Base-by-base conservation (phyloP, 495 filamentous ascomycete species). In the Cercophora newfieldiana region DNA sequence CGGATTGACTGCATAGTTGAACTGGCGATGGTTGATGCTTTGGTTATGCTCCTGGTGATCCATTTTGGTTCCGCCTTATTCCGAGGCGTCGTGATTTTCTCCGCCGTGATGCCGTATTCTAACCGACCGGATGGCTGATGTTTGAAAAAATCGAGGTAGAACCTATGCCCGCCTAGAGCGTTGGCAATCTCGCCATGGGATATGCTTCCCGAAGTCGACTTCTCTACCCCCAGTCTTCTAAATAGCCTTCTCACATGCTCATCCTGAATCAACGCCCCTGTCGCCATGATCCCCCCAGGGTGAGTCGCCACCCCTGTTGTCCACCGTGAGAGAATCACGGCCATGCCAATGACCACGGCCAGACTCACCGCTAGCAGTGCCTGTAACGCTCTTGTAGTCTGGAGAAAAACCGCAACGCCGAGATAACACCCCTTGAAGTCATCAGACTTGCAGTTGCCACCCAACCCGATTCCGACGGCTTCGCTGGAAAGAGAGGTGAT, bases 391-490 rank as follows among this genome's bases (percentile, higher is more conserved):
- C 37, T 44, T 14, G 37, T 16, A 8, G 37, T 8, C 10, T 8
- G 37, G 12, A 44, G 37, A 24, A 61, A 61, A 14, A 61, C 33
- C 6, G 33, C 59, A 0, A 61, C 37, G 3, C 59, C 59, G 33
- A 61, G 49, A 16, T 50, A 29, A 18, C 59, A 61, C 5, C 59
- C 59, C 22, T 22, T 31, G 44, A 61, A 61, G 33, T 61, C 59
- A 18, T 44, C 21, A 8, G 16, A 10, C 6, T 61, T n/a, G 21
- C 59, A 61, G n/a, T 61, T 21, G 3, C 59, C 59, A 19, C 48
- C 44, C 14, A 61, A 37, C 48, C 29, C 49, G 14, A 61, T 26
- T 16, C 59, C 59, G 6, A 61, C 33, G 4, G 33, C 59, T 26
- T 61, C 59, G 25, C 59, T 61, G 3, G 59, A 61, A 3, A 61